Conservation (phyloP, 1,139 yeast genomes). For the Candida tetrigidarum region DNA sequence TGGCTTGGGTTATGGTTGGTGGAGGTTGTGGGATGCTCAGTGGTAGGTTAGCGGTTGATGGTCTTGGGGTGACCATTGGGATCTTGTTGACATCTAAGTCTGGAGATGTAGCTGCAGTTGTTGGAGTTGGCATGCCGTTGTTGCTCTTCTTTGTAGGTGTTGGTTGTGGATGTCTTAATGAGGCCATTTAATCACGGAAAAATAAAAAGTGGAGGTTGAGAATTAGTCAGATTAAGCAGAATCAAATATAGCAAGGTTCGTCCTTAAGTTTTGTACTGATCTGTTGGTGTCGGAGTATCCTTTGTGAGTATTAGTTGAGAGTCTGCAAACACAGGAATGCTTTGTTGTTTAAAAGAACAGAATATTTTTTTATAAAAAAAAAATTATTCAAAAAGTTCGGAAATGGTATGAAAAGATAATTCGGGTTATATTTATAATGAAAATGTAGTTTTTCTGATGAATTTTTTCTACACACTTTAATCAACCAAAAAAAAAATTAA, state of each 20-base stretch:
- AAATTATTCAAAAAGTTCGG: background rate
- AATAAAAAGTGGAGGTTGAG: background rate
- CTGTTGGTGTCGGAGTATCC: background rate
- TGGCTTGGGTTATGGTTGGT: slow-evolving; percentile 18
- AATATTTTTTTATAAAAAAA: background rate
- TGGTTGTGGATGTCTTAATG: slow-evolving; percentile 11
- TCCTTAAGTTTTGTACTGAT: background rate
- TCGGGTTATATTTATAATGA: slow-evolving; percentile 5
- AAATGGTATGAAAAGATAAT: background rate
- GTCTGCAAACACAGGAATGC: background rate
- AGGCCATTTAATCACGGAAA: slow-evolving; percentile 6
- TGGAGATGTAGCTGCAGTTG: slow-evolving; percentile 8
- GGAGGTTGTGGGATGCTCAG: slow-evolving; percentile 17
- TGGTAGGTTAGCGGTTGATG: slow-evolving; percentile 13
- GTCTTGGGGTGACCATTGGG: slow-evolving; percentile 20
- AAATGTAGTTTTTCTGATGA: background rate
- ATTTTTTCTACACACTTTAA: no score
- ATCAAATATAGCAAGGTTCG: background rate
- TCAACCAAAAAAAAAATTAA: no score
- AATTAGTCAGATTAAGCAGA: background rate
- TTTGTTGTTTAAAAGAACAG: background rate
- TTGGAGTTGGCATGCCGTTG: slow-evolving; percentile 7
- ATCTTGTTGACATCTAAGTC: slow-evolving; percentile 17
- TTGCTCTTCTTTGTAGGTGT: no score
- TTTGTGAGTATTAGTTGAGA: background rate